phyloP scores from a whole-genome alignment of 768 basidiomycete genomes.

The Leucocoprinus leucothites region DNA sequence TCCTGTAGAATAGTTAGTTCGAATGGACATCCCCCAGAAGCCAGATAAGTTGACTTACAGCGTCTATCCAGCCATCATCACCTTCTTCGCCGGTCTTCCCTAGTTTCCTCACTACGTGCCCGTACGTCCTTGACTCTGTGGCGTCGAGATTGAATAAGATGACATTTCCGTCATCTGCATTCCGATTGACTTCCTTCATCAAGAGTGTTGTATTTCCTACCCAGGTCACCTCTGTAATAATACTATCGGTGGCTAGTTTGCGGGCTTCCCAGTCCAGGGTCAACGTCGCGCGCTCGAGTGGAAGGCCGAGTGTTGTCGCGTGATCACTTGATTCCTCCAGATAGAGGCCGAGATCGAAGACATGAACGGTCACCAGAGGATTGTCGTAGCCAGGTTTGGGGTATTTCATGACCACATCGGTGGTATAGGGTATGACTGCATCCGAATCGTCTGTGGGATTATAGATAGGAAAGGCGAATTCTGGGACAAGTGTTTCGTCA shows the following conservation, averaged over 20 bases:
- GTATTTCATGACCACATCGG: slow-evolving; percentile 69
- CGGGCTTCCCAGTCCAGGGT: slow-evolving; percentile 67
- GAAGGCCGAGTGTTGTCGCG: slow-evolving; percentile 18
- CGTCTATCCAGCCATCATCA: slow-evolving; percentile 94
- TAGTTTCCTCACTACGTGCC: slow-evolving; percentile 67
- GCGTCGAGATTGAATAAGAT: slow-evolving; percentile 64
- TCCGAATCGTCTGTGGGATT: slow-evolving; percentile 76
- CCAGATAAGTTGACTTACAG: slow-evolving; percentile 42
- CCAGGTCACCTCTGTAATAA: slow-evolving; percentile 87
- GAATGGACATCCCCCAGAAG: background rate
- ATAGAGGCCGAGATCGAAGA: slow-evolving; percentile 74
- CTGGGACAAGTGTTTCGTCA: slow-evolving; percentile 86
- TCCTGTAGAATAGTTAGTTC: slow-evolving; percentile 32
- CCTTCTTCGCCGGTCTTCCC: slow-evolving; percentile 84
- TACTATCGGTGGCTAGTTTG: slow-evolving; percentile 54
- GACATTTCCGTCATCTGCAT: slow-evolving; percentile 77
- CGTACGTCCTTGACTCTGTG: slow-evolving; percentile 28
- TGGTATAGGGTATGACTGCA: slow-evolving; percentile 76
- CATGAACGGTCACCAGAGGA: slow-evolving; percentile 77
- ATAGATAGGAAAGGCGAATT: slow-evolving; percentile 87
- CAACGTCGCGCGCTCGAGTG: slow-evolving; percentile 41
- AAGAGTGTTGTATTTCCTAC: slow-evolving; percentile 71
- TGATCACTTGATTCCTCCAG: slow-evolving; percentile 25
- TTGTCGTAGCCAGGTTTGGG: slow-evolving; percentile 91
- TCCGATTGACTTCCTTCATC: slow-evolving; percentile 84